Percentiles rank a stretch among this genome's conserved stretches.
phyloP scores from a whole-genome alignment of 169 alveolate species.

The Plasmodium vivax region DNA sequence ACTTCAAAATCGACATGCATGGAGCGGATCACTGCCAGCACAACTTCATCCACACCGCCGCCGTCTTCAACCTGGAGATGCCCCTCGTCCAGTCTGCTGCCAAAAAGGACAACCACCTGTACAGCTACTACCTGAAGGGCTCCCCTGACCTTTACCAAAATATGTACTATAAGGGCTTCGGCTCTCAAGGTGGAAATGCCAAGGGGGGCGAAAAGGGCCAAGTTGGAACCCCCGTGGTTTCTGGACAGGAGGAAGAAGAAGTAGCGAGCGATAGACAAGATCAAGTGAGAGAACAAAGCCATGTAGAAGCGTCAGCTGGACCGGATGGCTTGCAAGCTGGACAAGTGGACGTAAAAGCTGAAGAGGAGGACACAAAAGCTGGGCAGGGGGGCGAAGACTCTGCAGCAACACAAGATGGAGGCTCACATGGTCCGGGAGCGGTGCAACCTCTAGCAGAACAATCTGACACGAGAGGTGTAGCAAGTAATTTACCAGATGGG shows the following conservation, averaged over 20 bases:
- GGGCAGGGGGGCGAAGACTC: too few relatives aligned
- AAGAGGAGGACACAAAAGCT: too few relatives aligned
- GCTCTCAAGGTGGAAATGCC: background rate
- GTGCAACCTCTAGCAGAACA: background rate
- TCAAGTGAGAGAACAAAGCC: too few relatives aligned
- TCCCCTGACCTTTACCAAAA: background rate
- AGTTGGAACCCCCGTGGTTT: background rate
- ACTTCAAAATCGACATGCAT: slow-evolving; percentile 42
- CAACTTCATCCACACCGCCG: slow-evolving; percentile 8
- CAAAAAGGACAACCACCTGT: background rate
- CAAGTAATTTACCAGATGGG: background rate
- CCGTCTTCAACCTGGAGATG: slow-evolving; percentile 1
- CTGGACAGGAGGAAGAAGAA: background rate
- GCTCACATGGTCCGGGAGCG: too few relatives aligned
- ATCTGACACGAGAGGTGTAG: too few relatives aligned
- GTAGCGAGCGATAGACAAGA: too few relatives aligned
- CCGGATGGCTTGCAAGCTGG: too few relatives aligned
- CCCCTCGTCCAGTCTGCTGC: background rate
- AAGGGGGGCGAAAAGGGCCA: background rate
- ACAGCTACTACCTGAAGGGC: background rate
- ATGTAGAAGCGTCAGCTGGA: too few relatives aligned
- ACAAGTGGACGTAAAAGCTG: too few relatives aligned
- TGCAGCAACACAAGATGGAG: too few relatives aligned
- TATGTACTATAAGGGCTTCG: background rate
- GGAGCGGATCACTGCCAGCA: background rate